These are phyloP conservation scores for Macrocybe gigantea DNA, from an alignment of 768 basidiomycete species.

Conservation along the genomic window DNA sequence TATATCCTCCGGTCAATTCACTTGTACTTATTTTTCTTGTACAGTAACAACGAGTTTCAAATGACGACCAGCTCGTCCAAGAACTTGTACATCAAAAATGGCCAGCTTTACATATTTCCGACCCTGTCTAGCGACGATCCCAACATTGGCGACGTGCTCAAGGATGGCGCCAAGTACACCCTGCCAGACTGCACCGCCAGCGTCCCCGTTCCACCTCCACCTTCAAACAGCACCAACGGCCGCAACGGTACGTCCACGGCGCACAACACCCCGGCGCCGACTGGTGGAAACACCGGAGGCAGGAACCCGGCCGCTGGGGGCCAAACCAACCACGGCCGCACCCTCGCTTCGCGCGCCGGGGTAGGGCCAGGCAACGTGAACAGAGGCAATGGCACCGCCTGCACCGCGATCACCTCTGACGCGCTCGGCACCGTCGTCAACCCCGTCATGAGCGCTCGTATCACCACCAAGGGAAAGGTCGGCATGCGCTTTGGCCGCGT, in stretches of 20 bases:
- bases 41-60: slow-evolving; percentile 69
- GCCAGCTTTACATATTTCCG: slow-evolving; percentile 73
- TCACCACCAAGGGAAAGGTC: slow-evolving; percentile 62
- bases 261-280: background rate
- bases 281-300: background rate
- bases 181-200: slow-evolving; percentile 57
- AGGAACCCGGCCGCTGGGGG: background rate
- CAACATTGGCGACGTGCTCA: slow-evolving; percentile 24
- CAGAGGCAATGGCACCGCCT: slow-evolving; percentile 27
- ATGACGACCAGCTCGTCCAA: slow-evolving; percentile 60
- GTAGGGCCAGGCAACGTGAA: slow-evolving; percentile 10
- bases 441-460: slow-evolving; percentile 71
- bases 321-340: background rate
- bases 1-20: slow-evolving; percentile 1
- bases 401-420: slow-evolving; percentile 27
- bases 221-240: slow-evolving; percentile 7
- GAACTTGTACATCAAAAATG: slow-evolving; percentile 64
- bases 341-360: background rate
- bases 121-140: slow-evolving; percentile 67
- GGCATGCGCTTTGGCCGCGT: slow-evolving; percentile 54
- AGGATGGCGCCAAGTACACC: slow-evolving; percentile 61
- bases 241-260: background rate
- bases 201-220: slow-evolving; percentile 2
- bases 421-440: slow-evolving; percentile 48
- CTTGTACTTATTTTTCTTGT: background rate